A percentile compares a stretch with the other conserved stretches of the same genome.
These are phyloP conservation scores for Phyllosticta citrichinensis DNA, from an alignment of 2,329 filamentous ascomycete genomes.

Conservation along the genomic window DNA sequence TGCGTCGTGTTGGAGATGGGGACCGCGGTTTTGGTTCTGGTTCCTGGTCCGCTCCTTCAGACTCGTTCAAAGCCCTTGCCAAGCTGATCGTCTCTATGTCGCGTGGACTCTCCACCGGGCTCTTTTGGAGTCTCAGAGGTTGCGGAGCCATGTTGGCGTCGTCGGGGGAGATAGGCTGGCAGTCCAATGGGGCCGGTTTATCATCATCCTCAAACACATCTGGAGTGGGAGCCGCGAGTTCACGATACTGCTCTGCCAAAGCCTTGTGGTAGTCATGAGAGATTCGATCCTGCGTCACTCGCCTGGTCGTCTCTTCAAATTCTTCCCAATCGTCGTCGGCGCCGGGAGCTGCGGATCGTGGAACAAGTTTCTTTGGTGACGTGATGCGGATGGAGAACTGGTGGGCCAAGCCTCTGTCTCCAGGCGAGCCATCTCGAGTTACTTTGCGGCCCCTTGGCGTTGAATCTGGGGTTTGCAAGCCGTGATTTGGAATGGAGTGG, in stretches of 20 bases:
- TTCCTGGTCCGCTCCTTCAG: neutral
- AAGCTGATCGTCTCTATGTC: neutral
- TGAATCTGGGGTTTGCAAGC: neutral
- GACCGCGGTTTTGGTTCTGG: neutral
- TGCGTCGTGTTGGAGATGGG: neutral
- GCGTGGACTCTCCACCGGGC: neutral
- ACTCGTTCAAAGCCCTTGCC: neutral
- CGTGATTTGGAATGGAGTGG: neutral
- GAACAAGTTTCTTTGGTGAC: neutral
- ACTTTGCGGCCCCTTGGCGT: neutral
- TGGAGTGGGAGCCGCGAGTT: neutral
- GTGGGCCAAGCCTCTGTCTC: neutral
- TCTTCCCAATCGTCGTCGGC: conserved; percentile 2
- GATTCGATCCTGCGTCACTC: neutral
- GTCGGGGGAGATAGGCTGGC: neutral
- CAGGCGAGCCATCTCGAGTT: neutral
- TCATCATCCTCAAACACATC: conserved; percentile 3
- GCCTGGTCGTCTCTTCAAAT: neutral
- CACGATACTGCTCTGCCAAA: conserved; percentile 7
- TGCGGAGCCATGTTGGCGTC: neutral
- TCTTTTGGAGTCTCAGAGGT: neutral
- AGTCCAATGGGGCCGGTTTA: neutral
- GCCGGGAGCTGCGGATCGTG: conserved; percentile 4
- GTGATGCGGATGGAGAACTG: neutral
- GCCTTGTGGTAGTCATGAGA: conserved; percentile 4